Evolutionary conservation across 192 early-diverging fungal species (phyloP), one percentile per base, ranked within the genome.

Genomic region (Tieghemiomyces parasiticus): DNA sequence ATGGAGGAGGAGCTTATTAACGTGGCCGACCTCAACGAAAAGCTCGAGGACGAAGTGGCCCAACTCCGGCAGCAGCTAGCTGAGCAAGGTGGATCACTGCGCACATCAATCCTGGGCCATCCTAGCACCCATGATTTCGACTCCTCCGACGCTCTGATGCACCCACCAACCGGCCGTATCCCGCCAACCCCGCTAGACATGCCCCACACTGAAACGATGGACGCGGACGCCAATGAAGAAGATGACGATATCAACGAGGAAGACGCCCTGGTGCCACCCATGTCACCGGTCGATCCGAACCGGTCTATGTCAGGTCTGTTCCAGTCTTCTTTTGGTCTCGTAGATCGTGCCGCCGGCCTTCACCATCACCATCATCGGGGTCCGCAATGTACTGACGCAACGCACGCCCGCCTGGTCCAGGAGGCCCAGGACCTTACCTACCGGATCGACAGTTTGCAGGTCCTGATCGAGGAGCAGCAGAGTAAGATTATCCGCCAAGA

Each of bases 11-110:
- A 58, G n/a, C 35, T 58, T 20, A 10, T 58, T 19, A 30, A 66
- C 46, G 35, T 71, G 28, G 65, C 65, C 14, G 60, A 52, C 44
- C 34, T 63, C 35, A 61, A 64, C 61, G 55, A 52, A 29, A 52
- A 72, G 62, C 61, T 68, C 14, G 61, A 65, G 35, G 59, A 52
- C 19, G 61, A 50, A n/a, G 61, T 55, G 35, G 47, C 58, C 20
- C 61, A 68, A 29, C 29, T 29, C 14, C 59, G 47, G 24, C 50
- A 34, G 32, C 22, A 46, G 16, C 16, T 42, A 16, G 38, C 38
- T n/a, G n/a, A n/a, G n/a, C n/a, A n/a, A n/a, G n/a, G n/a, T n/a
- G n/a, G n/a, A n/a, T n/a, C n/a, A n/a, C n/a, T n/a, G n/a, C n/a
- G n/a, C n/a, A n/a, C n/a, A n/a, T n/a, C n/a, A n/a, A n/a, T n/a